Conservation (phyloP, 345 rosid genomes). For the Eucalyptus regnans region DNA sequence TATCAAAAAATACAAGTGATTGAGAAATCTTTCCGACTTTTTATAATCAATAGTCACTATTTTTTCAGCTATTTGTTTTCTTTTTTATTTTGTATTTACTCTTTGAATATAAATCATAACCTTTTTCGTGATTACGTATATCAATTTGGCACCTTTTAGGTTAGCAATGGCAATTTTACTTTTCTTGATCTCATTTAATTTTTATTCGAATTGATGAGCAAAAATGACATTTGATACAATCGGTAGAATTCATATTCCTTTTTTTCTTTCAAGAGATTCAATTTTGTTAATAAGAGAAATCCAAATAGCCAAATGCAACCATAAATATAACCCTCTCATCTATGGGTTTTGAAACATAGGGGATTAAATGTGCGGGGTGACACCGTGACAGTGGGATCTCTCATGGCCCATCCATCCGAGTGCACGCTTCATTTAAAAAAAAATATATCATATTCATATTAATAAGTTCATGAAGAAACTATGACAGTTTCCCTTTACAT, state of each 20-base stretch:
- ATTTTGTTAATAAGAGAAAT: too few species aligned
- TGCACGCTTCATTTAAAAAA: neutral
- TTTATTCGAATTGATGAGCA: too few species aligned
- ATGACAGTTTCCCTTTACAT: rapidly evolving
- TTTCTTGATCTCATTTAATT: neutral
- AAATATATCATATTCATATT: too few species aligned
- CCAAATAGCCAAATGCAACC: neutral
- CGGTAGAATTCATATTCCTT: too few species aligned
- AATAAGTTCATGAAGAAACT: too few species aligned
- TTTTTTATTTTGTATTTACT: neutral
- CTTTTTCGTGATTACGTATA: neutral
- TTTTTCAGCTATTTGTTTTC: too few species aligned
- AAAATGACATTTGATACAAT: too few species aligned
- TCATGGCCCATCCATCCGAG: neutral
- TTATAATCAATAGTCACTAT: neutral
- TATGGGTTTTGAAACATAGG: neutral
- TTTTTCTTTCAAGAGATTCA: too few species aligned
- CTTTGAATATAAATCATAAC: neutral
- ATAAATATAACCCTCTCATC: neutral
- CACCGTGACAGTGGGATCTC: neutral
- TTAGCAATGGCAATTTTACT: neutral
- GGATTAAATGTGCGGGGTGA: neutral
- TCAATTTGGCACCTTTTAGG: neutral
- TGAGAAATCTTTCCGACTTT: neutral
- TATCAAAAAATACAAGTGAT: neutral